phyloP scores from a whole-genome alignment of 306 rosid species.

The Cajanus cajan region DNA sequence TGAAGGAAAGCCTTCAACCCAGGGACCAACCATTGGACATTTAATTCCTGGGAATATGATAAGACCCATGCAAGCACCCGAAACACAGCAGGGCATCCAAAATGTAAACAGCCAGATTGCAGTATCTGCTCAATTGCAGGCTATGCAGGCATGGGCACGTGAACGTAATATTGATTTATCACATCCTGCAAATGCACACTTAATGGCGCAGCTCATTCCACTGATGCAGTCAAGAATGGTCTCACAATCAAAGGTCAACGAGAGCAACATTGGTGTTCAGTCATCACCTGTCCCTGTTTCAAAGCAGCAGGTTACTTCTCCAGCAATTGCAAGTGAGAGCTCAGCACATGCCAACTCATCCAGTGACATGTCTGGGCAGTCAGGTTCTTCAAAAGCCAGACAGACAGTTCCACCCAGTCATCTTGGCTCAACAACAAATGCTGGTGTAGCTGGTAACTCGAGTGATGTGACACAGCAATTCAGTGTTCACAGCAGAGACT shows the following conservation, averaged over 20 bases:
- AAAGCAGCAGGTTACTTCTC: slow-evolving; percentile 84
- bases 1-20: slow-evolving; percentile 63
- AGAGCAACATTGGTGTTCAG: slow-evolving; percentile 59
- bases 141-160: slow-evolving; percentile 87
- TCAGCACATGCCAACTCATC: slow-evolving; percentile 85
- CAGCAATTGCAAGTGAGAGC: slow-evolving; percentile 70
- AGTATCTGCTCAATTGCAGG: slow-evolving; percentile 80
- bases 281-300: slow-evolving; percentile 60
- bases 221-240: slow-evolving; percentile 74
- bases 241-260: slow-evolving; percentile 67
- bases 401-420: slow-evolving; percentile 67
- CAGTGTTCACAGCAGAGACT: slow-evolving; percentile 66
- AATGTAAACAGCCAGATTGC: slow-evolving; percentile 71
- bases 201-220: slow-evolving; percentile 80
- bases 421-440: slow-evolving; percentile 55
- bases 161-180: slow-evolving; percentile 85
- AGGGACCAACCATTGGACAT: slow-evolving; percentile 45
- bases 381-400: slow-evolving; percentile 77
- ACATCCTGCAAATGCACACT: slow-evolving; percentile 75
- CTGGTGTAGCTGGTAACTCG: slow-evolving; percentile 46
- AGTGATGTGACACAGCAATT: slow-evolving; percentile 59
- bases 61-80: slow-evolving; percentile 74
- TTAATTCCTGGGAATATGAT: slow-evolving; percentile 56
- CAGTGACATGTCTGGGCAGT: slow-evolving; percentile 76
- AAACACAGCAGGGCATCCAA: slow-evolving; percentile 63